phyloP scores from a whole-genome alignment of 2,329 filamentous ascomycete genomes.

The Hypoxylon rubiginosum region DNA sequence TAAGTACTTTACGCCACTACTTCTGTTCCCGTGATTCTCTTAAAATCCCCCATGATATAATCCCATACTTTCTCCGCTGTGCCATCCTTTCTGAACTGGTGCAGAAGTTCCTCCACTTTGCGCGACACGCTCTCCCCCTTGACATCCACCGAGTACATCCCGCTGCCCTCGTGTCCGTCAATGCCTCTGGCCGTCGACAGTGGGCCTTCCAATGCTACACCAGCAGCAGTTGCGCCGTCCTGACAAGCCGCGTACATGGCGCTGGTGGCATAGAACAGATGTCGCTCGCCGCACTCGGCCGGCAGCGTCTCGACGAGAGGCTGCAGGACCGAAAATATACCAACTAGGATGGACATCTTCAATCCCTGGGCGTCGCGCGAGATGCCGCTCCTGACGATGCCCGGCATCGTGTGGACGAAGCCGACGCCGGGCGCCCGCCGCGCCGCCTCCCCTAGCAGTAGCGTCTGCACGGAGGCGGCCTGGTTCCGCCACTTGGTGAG shows the following conservation, averaged over 20 bases:
- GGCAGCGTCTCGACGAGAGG: conserved; percentile 28
- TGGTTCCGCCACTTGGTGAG: conserved; percentile 34
- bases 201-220: neutral
- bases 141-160: neutral
- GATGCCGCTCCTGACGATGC: conserved; percentile 42
- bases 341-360: neutral
- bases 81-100: conserved; percentile 49
- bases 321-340: neutral
- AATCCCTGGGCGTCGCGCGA: neutral
- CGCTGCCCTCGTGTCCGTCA: neutral
- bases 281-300: conserved; percentile 53
- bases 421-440: conserved; percentile 37
- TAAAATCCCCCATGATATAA: neutral
- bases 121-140: neutral
- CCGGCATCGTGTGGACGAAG: conserved; percentile 38
- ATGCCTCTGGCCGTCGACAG: neutral
- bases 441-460: conserved; percentile 28
- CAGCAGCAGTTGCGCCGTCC: conserved; percentile 3
- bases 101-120: conserved; percentile 48
- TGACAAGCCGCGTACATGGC: conserved; percentile 48
- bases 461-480: conserved; percentile 27
- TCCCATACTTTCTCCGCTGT: conserved; percentile 51
- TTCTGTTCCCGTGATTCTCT: neutral
- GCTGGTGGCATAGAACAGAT: conserved; percentile 54
- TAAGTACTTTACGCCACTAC: neutral